These are phyloP conservation scores for Colletotrichum cuscutae DNA, from an alignment of 2,329 filamentous ascomycete genomes.

Conservation along the genomic window DNA sequence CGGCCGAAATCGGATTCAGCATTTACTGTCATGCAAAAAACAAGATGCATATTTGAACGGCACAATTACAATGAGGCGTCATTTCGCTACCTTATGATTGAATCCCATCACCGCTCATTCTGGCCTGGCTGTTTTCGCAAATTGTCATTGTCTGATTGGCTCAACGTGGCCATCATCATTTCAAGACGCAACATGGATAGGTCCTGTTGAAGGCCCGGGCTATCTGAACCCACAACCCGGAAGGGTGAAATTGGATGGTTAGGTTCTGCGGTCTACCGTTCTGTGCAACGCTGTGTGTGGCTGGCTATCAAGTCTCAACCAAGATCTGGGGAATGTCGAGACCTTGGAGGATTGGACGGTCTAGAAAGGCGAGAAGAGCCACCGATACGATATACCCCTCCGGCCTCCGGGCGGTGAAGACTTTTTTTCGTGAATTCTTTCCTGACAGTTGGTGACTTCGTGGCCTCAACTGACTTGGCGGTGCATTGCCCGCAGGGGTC, in stretches of 20 bases:
- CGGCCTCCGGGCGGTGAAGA: constrained; percentile 33
- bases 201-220: neutral
- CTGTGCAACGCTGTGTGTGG: neutral
- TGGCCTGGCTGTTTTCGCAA: neutral
- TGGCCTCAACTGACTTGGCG: constrained; percentile 32
- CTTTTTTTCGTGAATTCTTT: constrained; percentile 11
- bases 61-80: neutral
- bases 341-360: neutral
- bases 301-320: neutral
- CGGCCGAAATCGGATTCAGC: neutral
- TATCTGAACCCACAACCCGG: neutral
- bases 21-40: neutral
- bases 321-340: constrained; percentile 17
- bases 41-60: neutral
- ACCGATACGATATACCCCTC: neutral
- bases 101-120: neutral
- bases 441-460: neutral
- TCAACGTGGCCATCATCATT: neutral
- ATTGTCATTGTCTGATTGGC: neutral
- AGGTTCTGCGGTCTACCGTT: neutral
- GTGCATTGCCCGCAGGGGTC: constrained; percentile 1
- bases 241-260: neutral
- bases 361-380: neutral
- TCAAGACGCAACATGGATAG: neutral
- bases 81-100: neutral